Evolutionary conservation across 169 alveolate species (phyloP).

Genomic region (Plasmodium fragile): DNA sequence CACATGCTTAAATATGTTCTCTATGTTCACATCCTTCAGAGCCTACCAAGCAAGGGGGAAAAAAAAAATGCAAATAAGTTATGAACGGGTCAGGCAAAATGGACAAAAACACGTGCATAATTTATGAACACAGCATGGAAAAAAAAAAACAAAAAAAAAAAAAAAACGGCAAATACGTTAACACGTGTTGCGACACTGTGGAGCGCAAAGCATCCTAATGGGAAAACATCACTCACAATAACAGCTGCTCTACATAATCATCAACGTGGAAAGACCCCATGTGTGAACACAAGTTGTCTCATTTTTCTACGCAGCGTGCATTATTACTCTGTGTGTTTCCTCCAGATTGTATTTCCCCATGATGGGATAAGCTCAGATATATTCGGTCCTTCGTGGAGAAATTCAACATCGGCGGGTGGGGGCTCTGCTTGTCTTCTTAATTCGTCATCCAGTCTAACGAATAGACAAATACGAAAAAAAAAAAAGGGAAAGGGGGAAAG

Average conservation of each 20-base stretch:
- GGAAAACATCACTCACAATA: neutral
- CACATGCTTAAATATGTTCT: conserved; percentile 25
- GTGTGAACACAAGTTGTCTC: neutral
- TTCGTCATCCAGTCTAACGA: neutral
- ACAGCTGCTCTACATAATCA: neutral
- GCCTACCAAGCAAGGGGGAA: neutral
- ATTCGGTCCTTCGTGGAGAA: neutral
- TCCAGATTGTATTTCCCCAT: neutral
- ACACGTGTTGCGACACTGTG: neutral
- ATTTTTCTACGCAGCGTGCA: neutral
- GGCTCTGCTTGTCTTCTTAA: neutral
- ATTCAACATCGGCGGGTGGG: neutral
- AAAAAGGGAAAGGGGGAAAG: neutral
- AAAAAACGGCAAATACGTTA: neutral
- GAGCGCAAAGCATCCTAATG: neutral
- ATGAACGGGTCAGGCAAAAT: too few species aligned
- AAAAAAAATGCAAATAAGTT: too few species aligned
- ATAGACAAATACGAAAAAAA: neutral
- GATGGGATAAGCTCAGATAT: neutral
- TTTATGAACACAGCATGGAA: too few species aligned
- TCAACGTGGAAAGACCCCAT: neutral
- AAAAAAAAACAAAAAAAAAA: neutral
- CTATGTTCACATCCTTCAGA: conserved; percentile 21
- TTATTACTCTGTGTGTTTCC: neutral
- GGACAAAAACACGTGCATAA: too few species aligned